Conservation (phyloP, 768 basidiomycete genomes). For the Tricholoma furcatifolium region DNA sequence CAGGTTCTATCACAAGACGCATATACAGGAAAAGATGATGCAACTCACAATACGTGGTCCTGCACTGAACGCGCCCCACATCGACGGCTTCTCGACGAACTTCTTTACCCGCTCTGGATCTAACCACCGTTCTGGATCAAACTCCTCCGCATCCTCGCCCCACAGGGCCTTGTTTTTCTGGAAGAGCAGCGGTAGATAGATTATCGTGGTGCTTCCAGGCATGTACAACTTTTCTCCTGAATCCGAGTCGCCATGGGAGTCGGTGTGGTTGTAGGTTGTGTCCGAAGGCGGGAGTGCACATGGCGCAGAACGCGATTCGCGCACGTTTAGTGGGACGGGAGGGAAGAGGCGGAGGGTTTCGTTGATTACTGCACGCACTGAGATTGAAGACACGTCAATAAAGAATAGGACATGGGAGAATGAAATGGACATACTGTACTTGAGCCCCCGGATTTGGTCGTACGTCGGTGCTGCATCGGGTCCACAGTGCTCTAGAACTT, state of each 20-base stretch:
- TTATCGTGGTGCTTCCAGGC: constrained; percentile 54
- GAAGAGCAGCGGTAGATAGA: constrained; percentile 59
- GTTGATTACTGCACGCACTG: constrained; percentile 76
- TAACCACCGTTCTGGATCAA: constrained; percentile 79
- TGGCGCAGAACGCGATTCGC: constrained; percentile 50
- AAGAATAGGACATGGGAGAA: not conserved
- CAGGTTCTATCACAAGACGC: not conserved
- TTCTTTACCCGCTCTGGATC: constrained; percentile 49
- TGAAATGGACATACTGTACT: constrained; percentile 50
- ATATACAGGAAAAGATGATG: not conserved
- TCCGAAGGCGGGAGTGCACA: constrained; percentile 55
- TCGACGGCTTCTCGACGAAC: constrained; percentile 59
- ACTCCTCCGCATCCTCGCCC: constrained; percentile 76
- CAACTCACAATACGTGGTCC: constrained; percentile 56
- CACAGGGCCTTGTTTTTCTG: constrained; percentile 69
- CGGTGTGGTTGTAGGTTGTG: constrained; percentile 37
- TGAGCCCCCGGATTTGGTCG: constrained; percentile 56
- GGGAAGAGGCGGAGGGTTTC: constrained; percentile 79
- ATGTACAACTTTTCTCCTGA: constrained; percentile 49
- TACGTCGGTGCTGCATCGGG: constrained; percentile 46
- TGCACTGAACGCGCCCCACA: constrained; percentile 74
- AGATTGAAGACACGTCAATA: constrained; percentile 4
- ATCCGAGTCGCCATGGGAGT: constrained; percentile 27
- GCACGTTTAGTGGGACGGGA: constrained; percentile 72
- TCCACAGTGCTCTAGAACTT: constrained; percentile 60